Percentiles rank a stretch among this genome's conserved stretches.
These are phyloP conservation scores for Aspergillus melleus DNA, from an alignment of 2,329 filamentous ascomycete genomes.

Conservation along the genomic window DNA sequence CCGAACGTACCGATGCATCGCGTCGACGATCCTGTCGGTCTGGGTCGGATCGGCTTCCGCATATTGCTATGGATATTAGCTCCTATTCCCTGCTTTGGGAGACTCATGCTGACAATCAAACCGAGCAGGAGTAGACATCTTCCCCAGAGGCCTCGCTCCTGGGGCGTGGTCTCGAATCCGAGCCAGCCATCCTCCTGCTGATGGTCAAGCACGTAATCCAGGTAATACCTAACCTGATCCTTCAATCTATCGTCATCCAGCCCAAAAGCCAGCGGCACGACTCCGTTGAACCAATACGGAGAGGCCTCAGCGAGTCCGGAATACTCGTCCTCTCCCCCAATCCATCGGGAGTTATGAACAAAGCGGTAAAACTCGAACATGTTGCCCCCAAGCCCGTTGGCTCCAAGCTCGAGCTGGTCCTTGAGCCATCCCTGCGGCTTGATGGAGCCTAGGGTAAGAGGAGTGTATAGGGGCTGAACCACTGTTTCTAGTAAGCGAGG, in stretches of 20 bases:
- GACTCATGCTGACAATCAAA: conserved; percentile 50
- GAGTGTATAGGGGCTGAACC: background rate
- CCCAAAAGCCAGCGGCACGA: conserved; percentile 57
- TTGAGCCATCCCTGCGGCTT: conserved; percentile 54
- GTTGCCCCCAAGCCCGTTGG: conserved; percentile 55
- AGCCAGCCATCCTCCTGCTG: conserved; percentile 60
- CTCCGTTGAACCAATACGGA: conserved; percentile 61
- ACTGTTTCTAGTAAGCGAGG: background rate
- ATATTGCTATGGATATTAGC: background rate
- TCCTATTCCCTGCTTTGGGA: background rate
- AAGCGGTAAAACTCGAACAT: conserved; percentile 58
- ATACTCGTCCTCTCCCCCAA: conserved; percentile 55
- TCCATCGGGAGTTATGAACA: conserved; percentile 53
- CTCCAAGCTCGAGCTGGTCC: conserved; percentile 51
- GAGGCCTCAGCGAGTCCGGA: conserved; percentile 55
- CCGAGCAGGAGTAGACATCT: conserved; percentile 54
- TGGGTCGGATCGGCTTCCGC: conserved; percentile 41
- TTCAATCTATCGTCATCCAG: conserved; percentile 53
- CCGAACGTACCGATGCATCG: conserved; percentile 52
- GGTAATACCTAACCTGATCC: conserved; percentile 47
- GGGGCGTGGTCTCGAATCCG: conserved; percentile 50
- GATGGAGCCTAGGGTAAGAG: conserved; percentile 31
- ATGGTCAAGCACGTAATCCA: conserved; percentile 50
- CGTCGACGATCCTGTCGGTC: conserved; percentile 44
- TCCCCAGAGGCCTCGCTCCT: conserved; percentile 55